These are phyloP conservation scores for Coffea humblotiana DNA, from an alignment of 305 asterid species.

Conservation along the genomic window DNA sequence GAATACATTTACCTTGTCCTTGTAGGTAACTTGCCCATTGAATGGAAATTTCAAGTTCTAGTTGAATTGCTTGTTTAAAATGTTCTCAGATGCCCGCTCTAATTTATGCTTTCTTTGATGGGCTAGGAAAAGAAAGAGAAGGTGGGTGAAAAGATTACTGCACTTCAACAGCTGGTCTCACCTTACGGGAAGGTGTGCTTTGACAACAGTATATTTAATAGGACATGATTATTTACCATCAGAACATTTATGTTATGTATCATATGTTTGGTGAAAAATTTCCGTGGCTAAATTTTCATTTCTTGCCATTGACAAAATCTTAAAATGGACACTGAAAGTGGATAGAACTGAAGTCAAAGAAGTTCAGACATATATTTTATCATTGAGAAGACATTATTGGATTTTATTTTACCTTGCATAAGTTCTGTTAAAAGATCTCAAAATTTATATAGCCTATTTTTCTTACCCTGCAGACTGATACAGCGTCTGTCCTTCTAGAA, in stretches of 20 bases:
- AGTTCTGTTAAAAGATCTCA: neutral
- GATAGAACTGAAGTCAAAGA: neutral
- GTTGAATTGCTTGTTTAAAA: neutral
- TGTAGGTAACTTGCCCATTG: neutral
- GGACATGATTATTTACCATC: neutral
- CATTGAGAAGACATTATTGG: neutral
- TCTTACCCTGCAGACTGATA: slow-evolving; percentile 57
- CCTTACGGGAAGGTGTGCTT: slow-evolving; percentile 77
- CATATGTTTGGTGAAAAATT: neutral
- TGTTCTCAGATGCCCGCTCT: neutral
- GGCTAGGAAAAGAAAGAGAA: slow-evolving; percentile 79
- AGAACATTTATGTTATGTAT: neutral
- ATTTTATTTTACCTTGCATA: neutral
- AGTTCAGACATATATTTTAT: neutral
- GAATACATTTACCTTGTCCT: neutral
- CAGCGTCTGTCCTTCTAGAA: slow-evolving; percentile 82
- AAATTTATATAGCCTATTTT: neutral
- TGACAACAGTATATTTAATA: neutral
- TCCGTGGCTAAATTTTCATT: neutral
- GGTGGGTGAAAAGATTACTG: slow-evolving; percentile 66
- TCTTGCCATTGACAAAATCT: too few relatives aligned
- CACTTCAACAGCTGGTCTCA: slow-evolving; percentile 88
- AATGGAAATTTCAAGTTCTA: neutral
- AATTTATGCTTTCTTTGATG: slow-evolving; percentile 7
- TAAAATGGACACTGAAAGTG: neutral